Conservation (phyloP, 179 eudicot species). For the Carnegiea gigantea region DNA sequence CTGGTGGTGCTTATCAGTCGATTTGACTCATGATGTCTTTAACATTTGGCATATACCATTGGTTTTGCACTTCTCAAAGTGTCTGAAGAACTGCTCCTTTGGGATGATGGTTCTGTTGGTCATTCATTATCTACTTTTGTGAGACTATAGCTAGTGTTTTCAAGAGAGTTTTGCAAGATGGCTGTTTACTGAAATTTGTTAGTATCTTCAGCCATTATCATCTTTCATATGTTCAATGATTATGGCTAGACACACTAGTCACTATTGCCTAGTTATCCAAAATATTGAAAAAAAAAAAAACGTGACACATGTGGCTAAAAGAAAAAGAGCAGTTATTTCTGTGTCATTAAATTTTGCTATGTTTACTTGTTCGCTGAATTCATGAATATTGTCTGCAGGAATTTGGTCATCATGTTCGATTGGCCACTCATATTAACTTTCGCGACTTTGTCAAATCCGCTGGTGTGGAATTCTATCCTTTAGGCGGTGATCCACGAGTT, state of each 20-base stretch:
- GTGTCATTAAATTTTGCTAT: background rate
- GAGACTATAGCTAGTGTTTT: background rate
- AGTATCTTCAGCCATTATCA: background rate
- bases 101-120: too few species aligned
- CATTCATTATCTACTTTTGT: background rate
- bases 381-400: conserved; percentile 44
- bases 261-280: background rate
- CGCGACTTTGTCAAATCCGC: conserved; percentile 68
- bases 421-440: conserved; percentile 78
- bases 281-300: background rate
- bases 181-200: background rate
- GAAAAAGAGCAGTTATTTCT: background rate
- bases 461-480: conserved; percentile 77
- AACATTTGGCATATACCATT: too few species aligned
- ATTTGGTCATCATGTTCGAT: conserved; percentile 73
- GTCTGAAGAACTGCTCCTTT: too few species aligned
- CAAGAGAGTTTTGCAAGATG: background rate
- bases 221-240: background rate
- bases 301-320: background rate
- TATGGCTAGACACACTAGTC: background rate
- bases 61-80: too few species aligned
- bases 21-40: too few species aligned
- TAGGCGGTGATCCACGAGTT: conserved; percentile 83
- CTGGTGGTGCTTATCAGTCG: too few species aligned
- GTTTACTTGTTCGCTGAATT: background rate